Evolutionary conservation across 2,329 filamentous ascomycete species (phyloP), one percentile per base, ranked within the genome.

Genomic region (Alternaria gaisen): DNA sequence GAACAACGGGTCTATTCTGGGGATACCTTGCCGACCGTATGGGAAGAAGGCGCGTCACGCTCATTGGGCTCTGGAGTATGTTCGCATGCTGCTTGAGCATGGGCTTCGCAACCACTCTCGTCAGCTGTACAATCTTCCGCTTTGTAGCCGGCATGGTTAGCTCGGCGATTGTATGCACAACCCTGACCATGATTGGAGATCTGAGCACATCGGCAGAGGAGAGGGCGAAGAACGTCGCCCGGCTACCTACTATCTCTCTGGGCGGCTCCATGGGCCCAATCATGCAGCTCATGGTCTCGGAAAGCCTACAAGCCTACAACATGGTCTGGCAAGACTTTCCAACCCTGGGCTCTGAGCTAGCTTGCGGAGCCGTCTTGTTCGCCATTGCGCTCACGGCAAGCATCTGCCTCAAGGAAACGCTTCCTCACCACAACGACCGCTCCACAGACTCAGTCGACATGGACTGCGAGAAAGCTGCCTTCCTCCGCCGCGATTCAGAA

Each of bases 141-240:
- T 82, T 81, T 61, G 63, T 82, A 26, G 79, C 80, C 5, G 82
- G 82, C 14, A 69, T 81, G 51, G 77, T 80, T 54, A 80, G 80
- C 61, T 81, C 81, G 9, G 79, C 81, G 0, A 77, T 81, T 10
- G 74, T 79, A n/a, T 80, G 82, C 30, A 79, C 81, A 5, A 79
- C 75, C 4, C 71, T 83, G 58, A 80, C 81, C 2, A 83, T 83
- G 82, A 75, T 84, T 53, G 81, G 81, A 16, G 82, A 84, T 60
- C 60, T 82, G 60, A 81, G 80, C 58, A 60, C 63, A 18, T 77
- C 68, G 32, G 70, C 72, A 6, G 66, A 73, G n/a, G 73, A 76
- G 42, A 76, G 81, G 57, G 77, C 77, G 8, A 78, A 71, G 64
- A 79, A 80, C 43, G 80, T 83, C 26, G 78, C 81, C 4, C 70